Evolutionary conservation across 129 eudicot genomes (phyloP).

Genomic region (sunflower (Helianthus annuus)): DNA sequence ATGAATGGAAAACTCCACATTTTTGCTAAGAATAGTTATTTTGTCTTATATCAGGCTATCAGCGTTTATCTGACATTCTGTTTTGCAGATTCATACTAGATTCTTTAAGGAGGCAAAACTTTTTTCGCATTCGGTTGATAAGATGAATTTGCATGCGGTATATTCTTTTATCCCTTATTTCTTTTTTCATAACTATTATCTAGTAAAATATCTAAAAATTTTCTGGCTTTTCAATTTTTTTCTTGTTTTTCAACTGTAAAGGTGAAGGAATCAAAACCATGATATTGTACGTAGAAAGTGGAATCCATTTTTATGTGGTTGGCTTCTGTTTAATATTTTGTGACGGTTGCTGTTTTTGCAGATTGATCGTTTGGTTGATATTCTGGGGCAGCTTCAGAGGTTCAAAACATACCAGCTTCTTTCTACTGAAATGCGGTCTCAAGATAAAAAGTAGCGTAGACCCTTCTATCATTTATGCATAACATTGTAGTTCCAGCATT

Average conservation of each 20-base stretch:
- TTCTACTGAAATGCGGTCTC: conserved; percentile 42
- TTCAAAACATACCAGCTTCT: conserved; percentile 53
- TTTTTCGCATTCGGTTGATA: conserved; percentile 48
- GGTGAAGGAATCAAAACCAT: not conserved
- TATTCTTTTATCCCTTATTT: conserved; percentile 18
- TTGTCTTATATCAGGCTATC: not conserved
- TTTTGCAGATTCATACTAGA: conserved; percentile 61
- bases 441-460: conserved; percentile 40
- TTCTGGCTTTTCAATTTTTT: not conserved
- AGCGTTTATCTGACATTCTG: conserved; percentile 20
- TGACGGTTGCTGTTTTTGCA: conserved; percentile 24
- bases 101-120: conserved; percentile 42
- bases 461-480: conserved; percentile 45
- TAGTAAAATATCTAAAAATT: conserved; percentile 1
- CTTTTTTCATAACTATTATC: conserved; percentile 11
- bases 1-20: not conserved
- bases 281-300: not conserved
- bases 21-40: conserved; percentile 1
- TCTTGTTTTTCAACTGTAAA: conserved; percentile 5
- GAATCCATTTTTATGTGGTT: conserved; percentile 5
- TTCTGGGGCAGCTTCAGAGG: conserved; percentile 52
- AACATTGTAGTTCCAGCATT: conserved; percentile 28
- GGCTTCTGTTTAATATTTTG: conserved; percentile 2
- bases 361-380: conserved; percentile 62
- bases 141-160: conserved; percentile 55